Conservation (phyloP, 2,329 filamentous ascomycete genomes). For the Fusarium virguliforme region DNA sequence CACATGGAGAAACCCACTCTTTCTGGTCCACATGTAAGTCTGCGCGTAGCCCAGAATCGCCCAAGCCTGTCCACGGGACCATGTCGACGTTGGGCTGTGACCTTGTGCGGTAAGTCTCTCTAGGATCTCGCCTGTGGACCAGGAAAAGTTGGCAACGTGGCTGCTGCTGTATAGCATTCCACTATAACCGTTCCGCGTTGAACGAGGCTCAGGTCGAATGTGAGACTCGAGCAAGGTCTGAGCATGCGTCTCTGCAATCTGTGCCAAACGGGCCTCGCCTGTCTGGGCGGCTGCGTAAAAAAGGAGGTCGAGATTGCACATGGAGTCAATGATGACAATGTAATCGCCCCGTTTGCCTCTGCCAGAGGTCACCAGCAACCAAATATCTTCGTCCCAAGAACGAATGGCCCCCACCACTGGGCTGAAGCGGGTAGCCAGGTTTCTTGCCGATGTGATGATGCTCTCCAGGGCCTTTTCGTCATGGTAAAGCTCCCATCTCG, state of each 20-base stretch:
- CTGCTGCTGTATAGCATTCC: conserved; percentile 36
- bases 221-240: conserved; percentile 58
- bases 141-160: conserved; percentile 64
- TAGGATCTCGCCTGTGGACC: conserved; percentile 58
- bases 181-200: conserved; percentile 14
- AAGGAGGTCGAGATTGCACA: conserved; percentile 60
- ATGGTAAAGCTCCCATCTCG: conserved; percentile 63
- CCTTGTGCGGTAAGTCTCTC: conserved; percentile 48
- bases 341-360: conserved; percentile 52
- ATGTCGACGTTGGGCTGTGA: conserved; percentile 62
- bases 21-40: conserved; percentile 64
- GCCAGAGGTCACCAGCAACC: conserved; percentile 41
- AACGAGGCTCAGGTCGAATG: conserved; percentile 53
- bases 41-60: conserved; percentile 65
- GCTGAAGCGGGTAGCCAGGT: conserved; percentile 61
- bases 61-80: conserved; percentile 67
- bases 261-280: conserved; percentile 52
- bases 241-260: conserved; percentile 58
- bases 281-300: conserved; percentile 58
- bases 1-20: conserved; percentile 59
- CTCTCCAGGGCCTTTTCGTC: conserved; percentile 58
- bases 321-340: conserved; percentile 61
- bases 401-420: conserved; percentile 61
- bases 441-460: conserved; percentile 61
- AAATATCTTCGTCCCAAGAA: conserved; percentile 61